Base-by-base conservation (phyloP, 1,139 yeast species). In the Saccharomyces hybrid region DNA sequence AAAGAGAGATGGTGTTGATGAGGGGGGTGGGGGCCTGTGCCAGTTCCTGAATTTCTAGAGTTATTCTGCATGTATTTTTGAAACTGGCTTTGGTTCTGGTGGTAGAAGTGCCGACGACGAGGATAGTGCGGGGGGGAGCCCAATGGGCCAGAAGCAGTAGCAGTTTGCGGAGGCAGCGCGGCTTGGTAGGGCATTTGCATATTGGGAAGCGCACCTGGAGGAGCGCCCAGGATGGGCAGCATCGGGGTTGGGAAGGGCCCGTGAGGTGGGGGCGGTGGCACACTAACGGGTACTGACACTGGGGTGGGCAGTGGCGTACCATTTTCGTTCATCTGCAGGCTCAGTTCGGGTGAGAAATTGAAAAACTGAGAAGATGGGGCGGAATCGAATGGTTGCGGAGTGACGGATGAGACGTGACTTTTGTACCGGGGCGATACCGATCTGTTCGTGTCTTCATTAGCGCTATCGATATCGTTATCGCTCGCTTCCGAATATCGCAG, bases 1-100 rank as follows among this genome's bases (percentile, higher is more conserved):
- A 14, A 19, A 7, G 49, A 38, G 32, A 48, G 38, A 44, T 52
- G 47, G n/a, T 14, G 52, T 14, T 51, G 52, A 32, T 50, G 50
- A n/a, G 49, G 47, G 12, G 38, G 24, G 11, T 47, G 49, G 11
- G 52, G 48, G 6, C 52, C 49, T 46, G 50, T 42, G 19, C 49
- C 49, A 26, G 34, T 34, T 32, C 16, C 26, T 7, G n/a, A n/a
- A 16, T 42, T 19, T 26, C 28, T 29, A 14, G 26, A 4, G 44
- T 12, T 27, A 38, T 21, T 47, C 8, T 27, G 51, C 51, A 34
- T 44, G 24, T 28, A 49, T 12, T 34, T 42, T 42, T 21, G 51
- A 21, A 21, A 44, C 29, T 21, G 51, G 47, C 27, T 44, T 44
- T 26, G 47, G 27, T 24, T 28, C 47, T 28, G 44, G 31, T 26